These are phyloP conservation scores for Albophoma yamanashiensis DNA, from an alignment of 2,329 filamentous ascomycete species.

Conservation along the genomic window DNA sequence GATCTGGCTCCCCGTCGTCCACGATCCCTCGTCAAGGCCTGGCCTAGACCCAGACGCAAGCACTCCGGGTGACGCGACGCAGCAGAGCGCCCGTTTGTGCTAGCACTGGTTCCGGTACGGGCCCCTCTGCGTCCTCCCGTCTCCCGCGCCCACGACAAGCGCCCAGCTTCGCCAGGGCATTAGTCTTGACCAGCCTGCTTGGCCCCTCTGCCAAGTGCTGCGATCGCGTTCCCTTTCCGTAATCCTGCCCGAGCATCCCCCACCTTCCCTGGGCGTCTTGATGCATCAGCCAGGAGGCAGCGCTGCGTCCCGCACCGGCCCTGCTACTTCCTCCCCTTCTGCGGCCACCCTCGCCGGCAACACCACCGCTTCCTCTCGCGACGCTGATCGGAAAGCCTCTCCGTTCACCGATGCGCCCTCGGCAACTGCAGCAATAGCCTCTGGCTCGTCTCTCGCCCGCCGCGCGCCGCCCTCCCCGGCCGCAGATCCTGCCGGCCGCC, in stretches of 20 bases:
- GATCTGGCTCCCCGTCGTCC: conserved; percentile 8
- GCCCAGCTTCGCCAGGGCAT: neutral
- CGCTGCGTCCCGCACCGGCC: conserved; percentile 5
- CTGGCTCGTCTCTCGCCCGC: neutral
- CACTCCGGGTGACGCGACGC: conserved; percentile 1
- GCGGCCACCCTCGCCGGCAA: neutral
- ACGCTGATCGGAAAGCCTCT: neutral
- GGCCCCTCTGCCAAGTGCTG: neutral
- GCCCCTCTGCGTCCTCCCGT: neutral
- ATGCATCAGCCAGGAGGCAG: conserved; percentile 16
- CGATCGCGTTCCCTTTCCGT: neutral
- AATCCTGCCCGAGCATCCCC: neutral
- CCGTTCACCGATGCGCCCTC: neutral
- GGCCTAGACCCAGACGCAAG: conserved; percentile 7
- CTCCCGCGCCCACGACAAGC: neutral
- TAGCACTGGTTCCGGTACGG: neutral
- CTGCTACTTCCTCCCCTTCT: conserved; percentile 5
- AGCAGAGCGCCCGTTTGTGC: neutral
- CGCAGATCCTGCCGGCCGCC: no score
- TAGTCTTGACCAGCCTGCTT: neutral
- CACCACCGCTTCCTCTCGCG: neutral
- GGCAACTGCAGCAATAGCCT: neutral
- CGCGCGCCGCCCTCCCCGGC: neutral
- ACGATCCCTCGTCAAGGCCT: neutral
- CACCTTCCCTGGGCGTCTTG: conserved; percentile 15